phyloP scores from a whole-genome alignment of 208 protist species.

The Leptomonas pyrrhocoris region DNA sequence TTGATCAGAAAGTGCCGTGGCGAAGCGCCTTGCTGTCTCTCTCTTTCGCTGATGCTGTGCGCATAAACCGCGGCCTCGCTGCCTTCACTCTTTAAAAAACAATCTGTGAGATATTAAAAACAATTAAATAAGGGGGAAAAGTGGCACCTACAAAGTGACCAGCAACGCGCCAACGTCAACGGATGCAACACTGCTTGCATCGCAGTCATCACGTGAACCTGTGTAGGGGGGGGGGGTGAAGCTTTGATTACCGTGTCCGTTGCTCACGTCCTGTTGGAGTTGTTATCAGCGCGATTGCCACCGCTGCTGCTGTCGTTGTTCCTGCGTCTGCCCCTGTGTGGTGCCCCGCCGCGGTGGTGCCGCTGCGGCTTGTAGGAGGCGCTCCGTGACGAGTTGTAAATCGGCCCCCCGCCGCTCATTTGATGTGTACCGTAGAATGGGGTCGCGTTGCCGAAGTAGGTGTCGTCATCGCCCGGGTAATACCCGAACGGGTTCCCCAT shows the following conservation, averaged over 20 bases:
- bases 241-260: no score
- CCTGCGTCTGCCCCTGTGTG: slow-evolving; percentile 24
- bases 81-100: background rate
- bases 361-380: slow-evolving; percentile 21
- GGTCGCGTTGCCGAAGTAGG: slow-evolving; percentile 45
- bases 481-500: slow-evolving; percentile 60
- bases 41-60: no score
- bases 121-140: background rate
- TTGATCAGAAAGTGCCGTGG: no score
- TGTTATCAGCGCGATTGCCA: background rate
- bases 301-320: slow-evolving; percentile 17
- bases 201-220: no score
- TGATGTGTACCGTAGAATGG: slow-evolving; percentile 66
- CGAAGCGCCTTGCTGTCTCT: no score
- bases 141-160: background rate
- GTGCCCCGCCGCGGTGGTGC: slow-evolving; percentile 22
- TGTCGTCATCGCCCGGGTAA: slow-evolving; percentile 34
- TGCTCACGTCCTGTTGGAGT: slow-evolving; percentile 1
- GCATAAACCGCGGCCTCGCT: no score
- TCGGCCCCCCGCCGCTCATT: slow-evolving; percentile 50
- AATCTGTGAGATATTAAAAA: slow-evolving; percentile 8
- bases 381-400: slow-evolving; percentile 26
- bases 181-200: no score
- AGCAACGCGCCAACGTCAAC: background rate
- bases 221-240: no score